Evolutionary conservation across 306 rosid genomes (phyloP).

Genomic region (Lathyrus tuberosus): DNA sequence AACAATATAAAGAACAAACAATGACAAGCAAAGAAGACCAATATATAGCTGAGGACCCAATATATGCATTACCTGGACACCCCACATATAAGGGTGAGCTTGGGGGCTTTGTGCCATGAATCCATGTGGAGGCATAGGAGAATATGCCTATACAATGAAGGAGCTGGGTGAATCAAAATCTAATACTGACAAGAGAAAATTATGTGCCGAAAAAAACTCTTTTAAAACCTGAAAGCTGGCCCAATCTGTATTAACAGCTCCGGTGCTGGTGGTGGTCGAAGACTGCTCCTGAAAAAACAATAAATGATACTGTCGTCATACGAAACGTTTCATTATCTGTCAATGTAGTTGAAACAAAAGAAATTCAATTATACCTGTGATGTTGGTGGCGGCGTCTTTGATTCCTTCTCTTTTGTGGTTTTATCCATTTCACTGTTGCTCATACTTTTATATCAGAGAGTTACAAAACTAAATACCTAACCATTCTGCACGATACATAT

Average conservation of each 20-base stretch:
- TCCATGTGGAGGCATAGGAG: constrained; percentile 96
- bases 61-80: constrained; percentile 70
- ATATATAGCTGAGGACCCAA: constrained; percentile 5
- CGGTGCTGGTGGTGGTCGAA: constrained; percentile 57
- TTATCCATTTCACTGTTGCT: constrained; percentile 87
- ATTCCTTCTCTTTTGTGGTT: constrained; percentile 74
- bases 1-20: constrained; percentile 34
- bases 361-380: constrained; percentile 66
- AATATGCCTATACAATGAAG: constrained; percentile 72
- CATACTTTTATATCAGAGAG: constrained; percentile 52
- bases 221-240: constrained; percentile 80
- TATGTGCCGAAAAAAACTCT: constrained; percentile 27
- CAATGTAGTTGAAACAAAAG: constrained; percentile 21
- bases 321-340: constrained; percentile 18
- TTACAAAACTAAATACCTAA: constrained; percentile 44
- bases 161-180: constrained; percentile 34
- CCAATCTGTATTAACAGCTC: constrained; percentile 88
- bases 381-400: constrained; percentile 67
- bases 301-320: constrained; percentile 23
- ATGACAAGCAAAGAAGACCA: constrained; percentile 25
- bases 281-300: constrained; percentile 73
- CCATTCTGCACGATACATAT: constrained; percentile 58
- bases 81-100: constrained; percentile 98
- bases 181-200: constrained; percentile 39
- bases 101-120: constrained; percentile 92